A percentile compares a stretch with the other conserved stretches of the same genome.
Evolutionary conservation across 768 basidiomycete genomes (phyloP).

Genomic region (Tylopilus vinaceipallidus): DNA sequence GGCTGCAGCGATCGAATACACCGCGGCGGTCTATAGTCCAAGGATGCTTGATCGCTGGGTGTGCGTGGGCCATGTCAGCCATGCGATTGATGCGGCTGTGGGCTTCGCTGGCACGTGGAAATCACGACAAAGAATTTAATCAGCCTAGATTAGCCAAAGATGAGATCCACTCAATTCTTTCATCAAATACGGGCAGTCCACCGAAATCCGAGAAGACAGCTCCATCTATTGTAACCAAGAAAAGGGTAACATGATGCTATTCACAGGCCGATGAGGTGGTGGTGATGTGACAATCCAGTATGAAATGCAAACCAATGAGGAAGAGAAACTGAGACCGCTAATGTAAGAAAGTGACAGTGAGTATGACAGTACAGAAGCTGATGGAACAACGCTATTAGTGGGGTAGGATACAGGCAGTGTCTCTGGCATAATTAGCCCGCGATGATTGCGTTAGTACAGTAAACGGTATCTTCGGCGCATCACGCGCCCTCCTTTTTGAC

Average conservation of each 20-base stretch:
- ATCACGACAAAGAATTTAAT: neutral
- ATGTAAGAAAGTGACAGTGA: conserved; percentile 6
- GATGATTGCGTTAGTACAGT: conserved; percentile 17
- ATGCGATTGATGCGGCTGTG: neutral
- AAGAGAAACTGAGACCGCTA: neutral
- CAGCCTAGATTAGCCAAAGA: neutral
- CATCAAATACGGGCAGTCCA: neutral
- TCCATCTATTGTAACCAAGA: conserved; percentile 8
- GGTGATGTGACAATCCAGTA: neutral
- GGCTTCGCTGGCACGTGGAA: conserved; percentile 10
- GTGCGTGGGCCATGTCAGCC: neutral
- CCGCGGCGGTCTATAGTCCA: neutral
- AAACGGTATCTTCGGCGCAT: conserved; percentile 7
- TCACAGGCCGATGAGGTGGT: conserved; percentile 3
- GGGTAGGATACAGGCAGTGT: conserved; percentile 14
- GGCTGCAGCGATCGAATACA: neutral
- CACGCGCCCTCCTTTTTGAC: conserved; percentile 10
- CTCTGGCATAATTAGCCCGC: conserved; percentile 18
- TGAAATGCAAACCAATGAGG: conserved; percentile 1
- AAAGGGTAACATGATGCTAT: neutral
- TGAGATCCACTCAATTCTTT: conserved; percentile 4
- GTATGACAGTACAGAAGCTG: conserved; percentile 7
- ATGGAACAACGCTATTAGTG: conserved; percentile 3
- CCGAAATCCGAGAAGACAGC: neutral
- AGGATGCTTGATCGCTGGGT: neutral